Evolutionary conservation across 2,329 filamentous ascomycete genomes (phyloP).

Genomic region (Fusarium buharicum): DNA sequence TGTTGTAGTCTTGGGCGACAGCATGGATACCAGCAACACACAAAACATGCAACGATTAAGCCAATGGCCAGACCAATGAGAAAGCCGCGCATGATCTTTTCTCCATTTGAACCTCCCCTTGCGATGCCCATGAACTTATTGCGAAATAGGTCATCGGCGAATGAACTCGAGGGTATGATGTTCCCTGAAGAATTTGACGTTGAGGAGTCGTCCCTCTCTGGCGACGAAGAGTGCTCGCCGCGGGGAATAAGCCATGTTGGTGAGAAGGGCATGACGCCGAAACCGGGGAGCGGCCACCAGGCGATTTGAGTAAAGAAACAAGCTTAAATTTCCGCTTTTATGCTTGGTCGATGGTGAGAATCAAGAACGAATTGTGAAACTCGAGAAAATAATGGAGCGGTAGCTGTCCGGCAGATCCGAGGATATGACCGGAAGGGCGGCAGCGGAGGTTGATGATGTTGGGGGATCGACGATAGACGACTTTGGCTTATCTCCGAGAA

Average conservation of each 20-base stretch:
- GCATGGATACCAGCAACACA: conserved; percentile 51
- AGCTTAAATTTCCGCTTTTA: conserved; percentile 16
- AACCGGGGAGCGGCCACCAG: conserved; percentile 3
- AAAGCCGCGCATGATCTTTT: conserved; percentile 50
- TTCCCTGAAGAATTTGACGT: conserved; percentile 24
- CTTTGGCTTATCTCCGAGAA: conserved; percentile 2
- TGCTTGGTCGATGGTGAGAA: conserved; percentile 9
- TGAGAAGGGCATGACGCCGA: conserved; percentile 27
- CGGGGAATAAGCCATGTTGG: conserved; percentile 26
- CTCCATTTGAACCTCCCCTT: conserved; percentile 46
- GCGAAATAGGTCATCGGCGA: conserved; percentile 43
- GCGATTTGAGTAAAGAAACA: conserved; percentile 9
- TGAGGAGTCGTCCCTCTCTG: conserved; percentile 19
- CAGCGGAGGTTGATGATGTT: conserved; percentile 21
- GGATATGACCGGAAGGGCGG: conserved; percentile 29
- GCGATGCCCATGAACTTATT: conserved; percentile 46
- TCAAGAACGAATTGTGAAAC: conserved; percentile 12
- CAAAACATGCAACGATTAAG: conserved; percentile 47
- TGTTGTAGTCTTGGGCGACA: conserved; percentile 36
- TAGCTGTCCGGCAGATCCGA: conserved; percentile 36
- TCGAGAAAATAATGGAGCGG: conserved; percentile 15
- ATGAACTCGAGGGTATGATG: conserved; percentile 25
- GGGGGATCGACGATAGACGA: conserved; percentile 33
- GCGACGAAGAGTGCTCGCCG: conserved; percentile 13
- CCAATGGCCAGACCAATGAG: conserved; percentile 50